A percentile compares a stretch with the other conserved stretches of the same genome.
These are phyloP conservation scores for Xylariaceae sp. DNA, from an alignment of 2,329 filamentous ascomycete genomes.

Conservation along the genomic window DNA sequence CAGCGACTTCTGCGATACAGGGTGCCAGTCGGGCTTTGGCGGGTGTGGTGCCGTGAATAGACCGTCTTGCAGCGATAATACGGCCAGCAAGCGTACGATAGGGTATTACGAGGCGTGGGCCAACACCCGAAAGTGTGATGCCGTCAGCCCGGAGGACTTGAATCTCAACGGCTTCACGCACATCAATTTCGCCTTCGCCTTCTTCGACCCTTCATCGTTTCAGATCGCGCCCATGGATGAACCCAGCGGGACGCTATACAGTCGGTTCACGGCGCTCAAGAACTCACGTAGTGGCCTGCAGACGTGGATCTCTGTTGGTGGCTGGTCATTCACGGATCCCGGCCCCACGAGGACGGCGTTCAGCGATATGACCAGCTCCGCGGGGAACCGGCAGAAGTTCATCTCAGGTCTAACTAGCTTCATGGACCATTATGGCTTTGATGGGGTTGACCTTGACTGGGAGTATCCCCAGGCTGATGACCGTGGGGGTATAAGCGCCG, in stretches of 20 bases:
- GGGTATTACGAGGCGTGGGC: slow-evolving; percentile 47
- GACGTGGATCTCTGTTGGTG: slow-evolving; percentile 14
- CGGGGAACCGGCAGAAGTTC: background rate
- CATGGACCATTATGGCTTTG: slow-evolving; percentile 6
- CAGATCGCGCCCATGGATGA: slow-evolving; percentile 33
- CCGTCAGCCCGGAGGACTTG: slow-evolving; percentile 23
- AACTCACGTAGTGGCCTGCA: slow-evolving; percentile 5
- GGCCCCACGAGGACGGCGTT: background rate
- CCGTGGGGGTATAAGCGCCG: slow-evolving; percentile 44
- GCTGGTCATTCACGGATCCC: slow-evolving; percentile 17
- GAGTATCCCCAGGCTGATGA: slow-evolving; percentile 48
- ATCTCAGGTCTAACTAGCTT: background rate
- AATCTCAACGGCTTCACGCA: slow-evolving; percentile 25
- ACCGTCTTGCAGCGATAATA: background rate
- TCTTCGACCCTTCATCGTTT: slow-evolving; percentile 44
- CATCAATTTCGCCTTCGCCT: slow-evolving; percentile 49
- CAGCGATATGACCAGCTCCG: background rate
- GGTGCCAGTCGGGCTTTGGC: no score
- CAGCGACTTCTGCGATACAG: background rate
- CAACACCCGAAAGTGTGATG: slow-evolving; percentile 28
- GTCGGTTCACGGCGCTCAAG: slow-evolving; percentile 43
- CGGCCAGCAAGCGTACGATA: slow-evolving; percentile 27
- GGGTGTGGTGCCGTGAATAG: background rate
- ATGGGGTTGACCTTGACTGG: slow-evolving; percentile 54
- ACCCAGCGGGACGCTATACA: slow-evolving; percentile 27